These are phyloP conservation scores for Apiotrichum mycotoxinovorans DNA, from an alignment of 1,284 basidiomycete species.

Conservation along the genomic window DNA sequence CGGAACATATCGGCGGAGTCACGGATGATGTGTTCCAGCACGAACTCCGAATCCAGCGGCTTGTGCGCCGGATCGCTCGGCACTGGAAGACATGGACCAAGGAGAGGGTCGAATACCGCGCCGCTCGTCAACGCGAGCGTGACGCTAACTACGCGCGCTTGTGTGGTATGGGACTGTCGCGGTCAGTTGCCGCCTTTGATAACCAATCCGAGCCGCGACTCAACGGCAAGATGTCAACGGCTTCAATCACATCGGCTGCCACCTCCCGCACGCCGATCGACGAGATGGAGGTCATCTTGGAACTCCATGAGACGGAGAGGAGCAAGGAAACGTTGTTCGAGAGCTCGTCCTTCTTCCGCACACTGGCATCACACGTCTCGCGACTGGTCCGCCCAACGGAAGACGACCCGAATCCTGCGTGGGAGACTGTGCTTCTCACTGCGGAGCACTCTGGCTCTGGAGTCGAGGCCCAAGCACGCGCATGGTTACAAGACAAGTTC, in stretches of 20 bases:
- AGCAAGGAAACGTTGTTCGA: slow-evolving; percentile 14
- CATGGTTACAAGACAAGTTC: slow-evolving; percentile 40
- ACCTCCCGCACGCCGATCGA: not conserved
- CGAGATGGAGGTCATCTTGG: slow-evolving; percentile 23
- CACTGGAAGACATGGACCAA: slow-evolving; percentile 28
- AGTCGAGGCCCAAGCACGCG: slow-evolving; percentile 19
- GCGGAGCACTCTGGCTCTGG: slow-evolving; percentile 23
- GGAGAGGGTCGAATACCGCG: slow-evolving; percentile 8
- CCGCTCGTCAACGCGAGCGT: slow-evolving; percentile 20
- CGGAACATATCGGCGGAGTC: slow-evolving; percentile 6
- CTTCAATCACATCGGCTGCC: not conserved
- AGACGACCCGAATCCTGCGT: slow-evolving; percentile 6
- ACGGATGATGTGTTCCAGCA: slow-evolving; percentile 1
- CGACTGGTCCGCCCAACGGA: slow-evolving; percentile 17
- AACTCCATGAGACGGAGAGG: slow-evolving; percentile 21
- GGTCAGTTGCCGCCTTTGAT: slow-evolving; percentile 8
- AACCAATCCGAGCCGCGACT: not conserved
- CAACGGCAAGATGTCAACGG: not conserved
- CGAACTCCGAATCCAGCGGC: slow-evolving; percentile 6
- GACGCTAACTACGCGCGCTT: slow-evolving; percentile 21
- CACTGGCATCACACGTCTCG: slow-evolving; percentile 29
- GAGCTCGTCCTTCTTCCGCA: slow-evolving; percentile 32
- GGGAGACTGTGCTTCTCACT: slow-evolving; percentile 17
- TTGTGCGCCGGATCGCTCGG: slow-evolving; percentile 13
- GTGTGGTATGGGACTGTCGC: slow-evolving; percentile 29